A percentile compares a stretch with the other conserved stretches of the same genome.
These are phyloP conservation scores for Setaria viridis DNA, from an alignment of 202 grass and related monocot species.

Conservation along the genomic window DNA sequence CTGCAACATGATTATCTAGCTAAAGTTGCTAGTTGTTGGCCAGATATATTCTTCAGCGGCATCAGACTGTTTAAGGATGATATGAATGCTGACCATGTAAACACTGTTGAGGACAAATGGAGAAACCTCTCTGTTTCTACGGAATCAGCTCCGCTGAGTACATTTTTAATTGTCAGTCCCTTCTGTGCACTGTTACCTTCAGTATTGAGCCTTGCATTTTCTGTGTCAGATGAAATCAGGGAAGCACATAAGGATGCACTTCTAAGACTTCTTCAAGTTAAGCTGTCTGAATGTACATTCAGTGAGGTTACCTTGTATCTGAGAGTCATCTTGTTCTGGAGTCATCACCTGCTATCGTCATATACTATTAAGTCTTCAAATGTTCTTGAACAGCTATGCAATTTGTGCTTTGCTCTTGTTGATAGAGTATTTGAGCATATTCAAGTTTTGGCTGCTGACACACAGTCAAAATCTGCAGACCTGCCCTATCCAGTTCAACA, in stretches of 20 bases:
- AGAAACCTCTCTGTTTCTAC: conserved; percentile 40
- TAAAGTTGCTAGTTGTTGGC: conserved; percentile 65
- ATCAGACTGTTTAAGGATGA: conserved; percentile 53
- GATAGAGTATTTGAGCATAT: conserved; percentile 69
- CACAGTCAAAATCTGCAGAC: conserved; percentile 35
- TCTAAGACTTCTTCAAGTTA: conserved; percentile 66
- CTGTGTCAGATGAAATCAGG: conserved; percentile 43
- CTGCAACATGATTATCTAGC: conserved; percentile 77
- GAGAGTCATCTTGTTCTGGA: conserved; percentile 82
- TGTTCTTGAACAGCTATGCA: conserved; percentile 60
- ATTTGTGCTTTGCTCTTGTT: conserved; percentile 71
- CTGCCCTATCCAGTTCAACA: conserved; percentile 37
- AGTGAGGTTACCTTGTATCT: conserved; percentile 64
- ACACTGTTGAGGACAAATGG: conserved; percentile 20
- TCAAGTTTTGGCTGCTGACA: conserved; percentile 47
- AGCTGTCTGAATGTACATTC: conserved; percentile 61
- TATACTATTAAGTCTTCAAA: conserved; percentile 60
- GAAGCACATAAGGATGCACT: conserved; percentile 45
- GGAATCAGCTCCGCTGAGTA: conserved; percentile 63
- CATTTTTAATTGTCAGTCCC: conserved; percentile 72
- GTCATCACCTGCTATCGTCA: conserved; percentile 62
- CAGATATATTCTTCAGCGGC: conserved; percentile 62
- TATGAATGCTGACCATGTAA: conserved; percentile 42
- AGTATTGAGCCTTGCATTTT: conserved; percentile 59
- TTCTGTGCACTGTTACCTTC: conserved; percentile 75